These are phyloP conservation scores for Bolboschoenus planiculmis DNA, from an alignment of 176 grass and related monocot genomes.

Conservation along the genomic window DNA sequence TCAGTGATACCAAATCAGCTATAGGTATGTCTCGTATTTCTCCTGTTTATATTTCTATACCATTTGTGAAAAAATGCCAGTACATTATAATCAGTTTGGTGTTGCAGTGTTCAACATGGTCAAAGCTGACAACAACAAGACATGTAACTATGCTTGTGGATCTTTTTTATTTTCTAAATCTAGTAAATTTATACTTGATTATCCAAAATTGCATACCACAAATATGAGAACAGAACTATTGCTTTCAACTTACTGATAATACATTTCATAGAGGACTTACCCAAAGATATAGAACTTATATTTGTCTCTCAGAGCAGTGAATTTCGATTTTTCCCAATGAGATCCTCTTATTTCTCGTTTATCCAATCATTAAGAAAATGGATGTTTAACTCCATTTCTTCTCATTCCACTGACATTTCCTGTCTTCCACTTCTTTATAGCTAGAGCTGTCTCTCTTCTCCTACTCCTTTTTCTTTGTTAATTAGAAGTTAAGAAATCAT, in stretches of 20 bases:
- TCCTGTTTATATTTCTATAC: neutral
- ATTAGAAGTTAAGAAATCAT: neutral
- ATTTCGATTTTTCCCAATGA: neutral
- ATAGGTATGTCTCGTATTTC: conserved; percentile 38
- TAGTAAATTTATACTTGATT: neutral
- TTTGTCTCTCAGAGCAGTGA: neutral
- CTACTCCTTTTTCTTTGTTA: too few relatives aligned
- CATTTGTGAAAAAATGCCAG: neutral
- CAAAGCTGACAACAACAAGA: neutral
- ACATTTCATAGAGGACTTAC: neutral
- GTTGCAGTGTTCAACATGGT: neutral
- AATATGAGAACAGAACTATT: neutral
- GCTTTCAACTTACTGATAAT: neutral
- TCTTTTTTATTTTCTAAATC: neutral
- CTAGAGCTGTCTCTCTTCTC: too few relatives aligned
- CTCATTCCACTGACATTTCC: neutral
- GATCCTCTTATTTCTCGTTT: neutral
- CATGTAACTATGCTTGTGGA: neutral
- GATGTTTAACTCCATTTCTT: neutral
- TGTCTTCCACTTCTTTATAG: neutral
- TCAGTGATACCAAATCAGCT: conserved; percentile 74
- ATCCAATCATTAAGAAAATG: neutral
- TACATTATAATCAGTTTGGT: neutral
- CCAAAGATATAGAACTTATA: neutral
- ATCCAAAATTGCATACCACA: neutral